These are phyloP conservation scores for Ogataea pilisensis DNA, from an alignment of 805 yeast genomes.

Conservation along the genomic window DNA sequence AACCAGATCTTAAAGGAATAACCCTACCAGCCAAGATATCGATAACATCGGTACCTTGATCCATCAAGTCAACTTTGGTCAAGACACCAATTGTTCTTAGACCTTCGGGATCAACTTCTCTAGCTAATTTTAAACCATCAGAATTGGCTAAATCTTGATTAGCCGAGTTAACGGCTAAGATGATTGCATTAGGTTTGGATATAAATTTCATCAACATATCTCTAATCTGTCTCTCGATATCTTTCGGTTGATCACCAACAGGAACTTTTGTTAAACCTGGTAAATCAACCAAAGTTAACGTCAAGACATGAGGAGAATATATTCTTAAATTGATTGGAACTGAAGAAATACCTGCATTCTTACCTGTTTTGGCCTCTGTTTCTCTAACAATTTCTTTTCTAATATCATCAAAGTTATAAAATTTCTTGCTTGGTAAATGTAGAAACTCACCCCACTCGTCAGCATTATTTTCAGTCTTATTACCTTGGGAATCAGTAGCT, in stretches of 20 bases:
- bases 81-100: constrained; percentile 93
- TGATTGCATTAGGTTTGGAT: constrained; percentile 92
- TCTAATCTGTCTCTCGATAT: constrained; percentile 90
- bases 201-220: constrained; percentile 91
- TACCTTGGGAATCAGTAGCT: constrained; percentile 41
- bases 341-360: constrained; percentile 84
- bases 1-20: constrained; percentile 91
- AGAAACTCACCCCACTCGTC: constrained; percentile 98
- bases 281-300: constrained; percentile 90
- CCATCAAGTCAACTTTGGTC: constrained; percentile 96
- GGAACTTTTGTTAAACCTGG: constrained; percentile 99
- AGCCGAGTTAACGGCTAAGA: constrained; percentile 92
- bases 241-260: constrained; percentile 98
- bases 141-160: constrained; percentile 96
- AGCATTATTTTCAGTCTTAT: constrained; percentile 61
- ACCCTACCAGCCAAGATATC: constrained; percentile 95
- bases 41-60: constrained; percentile 93
- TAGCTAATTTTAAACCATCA: constrained; percentile 91
- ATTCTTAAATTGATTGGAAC: constrained; percentile 91
- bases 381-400: constrained; percentile 88
- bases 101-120: constrained; percentile 98
- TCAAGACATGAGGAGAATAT: constrained; percentile 89
- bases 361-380: constrained; percentile 79
- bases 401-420: constrained; percentile 83
- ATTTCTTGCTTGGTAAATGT: constrained; percentile 84